A percentile compares a stretch with the other conserved stretches of the same genome.
Conservation (phyloP, 345 rosid species). For the Bretschneidera sinensis region DNA sequence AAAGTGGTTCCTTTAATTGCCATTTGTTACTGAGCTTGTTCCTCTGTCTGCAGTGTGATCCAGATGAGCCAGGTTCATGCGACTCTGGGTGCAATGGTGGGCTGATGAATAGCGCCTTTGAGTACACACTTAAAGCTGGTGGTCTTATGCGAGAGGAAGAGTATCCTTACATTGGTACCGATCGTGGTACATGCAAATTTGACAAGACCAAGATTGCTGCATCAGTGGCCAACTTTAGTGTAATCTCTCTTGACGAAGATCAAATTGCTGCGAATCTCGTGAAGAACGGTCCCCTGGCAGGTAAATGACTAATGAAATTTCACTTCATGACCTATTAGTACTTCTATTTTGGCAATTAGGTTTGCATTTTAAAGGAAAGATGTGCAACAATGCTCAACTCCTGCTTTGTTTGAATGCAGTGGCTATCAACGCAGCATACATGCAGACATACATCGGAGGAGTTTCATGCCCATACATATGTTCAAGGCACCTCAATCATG, state of each 20-base stretch:
- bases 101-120: conserved; percentile 84
- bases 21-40: background rate
- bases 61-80: conserved; percentile 67
- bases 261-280: conserved; percentile 97
- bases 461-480: conserved; percentile 90
- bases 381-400: background rate
- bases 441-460: conserved; percentile 92
- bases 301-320: conserved; percentile 24
- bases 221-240: conserved; percentile 81
- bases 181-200: conserved; percentile 60
- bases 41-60: conserved; percentile 68
- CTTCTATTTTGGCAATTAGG: background rate
- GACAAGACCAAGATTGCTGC: conserved; percentile 81
- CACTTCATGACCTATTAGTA: background rate
- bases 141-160: conserved; percentile 90
- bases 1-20: background rate
- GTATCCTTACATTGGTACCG: conserved; percentile 83
- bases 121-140: conserved; percentile 80
- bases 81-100: conserved; percentile 96
- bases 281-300: conserved; percentile 83
- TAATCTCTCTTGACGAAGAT: conserved; percentile 75
- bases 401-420: conserved; percentile 35
- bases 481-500: conserved; percentile 74
- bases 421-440: conserved; percentile 79
- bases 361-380: background rate